phyloP scores from a whole-genome alignment of 495 filamentous ascomycete genomes.

The Cenococcum geophilum region DNA sequence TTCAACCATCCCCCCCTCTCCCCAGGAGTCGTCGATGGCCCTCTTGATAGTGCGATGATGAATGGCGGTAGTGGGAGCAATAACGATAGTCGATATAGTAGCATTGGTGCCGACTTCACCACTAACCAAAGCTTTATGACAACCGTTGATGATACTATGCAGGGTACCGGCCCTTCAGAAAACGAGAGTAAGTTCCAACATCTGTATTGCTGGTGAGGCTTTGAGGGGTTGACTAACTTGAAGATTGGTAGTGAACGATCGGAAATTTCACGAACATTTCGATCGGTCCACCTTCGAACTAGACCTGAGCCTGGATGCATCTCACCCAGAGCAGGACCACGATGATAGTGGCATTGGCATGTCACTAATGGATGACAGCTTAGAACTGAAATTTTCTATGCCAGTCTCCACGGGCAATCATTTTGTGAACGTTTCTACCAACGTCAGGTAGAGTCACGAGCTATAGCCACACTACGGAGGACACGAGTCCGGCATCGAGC shows the following conservation, averaged over 20 bases:
- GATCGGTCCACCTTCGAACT: slow-evolving; percentile 16
- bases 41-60: slow-evolving; percentile 13
- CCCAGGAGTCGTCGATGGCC: slow-evolving; percentile 17
- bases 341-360: slow-evolving; percentile 71
- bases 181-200: slow-evolving; percentile 30
- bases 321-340: slow-evolving; percentile 37
- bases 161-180: slow-evolving; percentile 38
- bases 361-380: slow-evolving; percentile 22
- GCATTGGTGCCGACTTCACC: slow-evolving; percentile 32
- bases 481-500: neutral
- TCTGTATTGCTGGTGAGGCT: neutral
- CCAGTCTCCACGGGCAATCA: neutral
- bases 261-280: slow-evolving; percentile 16
- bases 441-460: slow-evolving; percentile 1
- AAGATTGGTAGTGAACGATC: slow-evolving; percentile 24
- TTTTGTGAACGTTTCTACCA: neutral
- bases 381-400: slow-evolving; percentile 18
- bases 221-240: slow-evolving; percentile 23
- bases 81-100: slow-evolving; percentile 32
- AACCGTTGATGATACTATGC: slow-evolving; percentile 31
- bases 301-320: slow-evolving; percentile 20
- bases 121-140: slow-evolving; percentile 33
- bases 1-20: slow-evolving; percentile 16
- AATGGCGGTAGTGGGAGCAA: slow-evolving; percentile 28
- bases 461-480: neutral